Evolutionary conservation across 1,284 basidiomycete genomes (phyloP).

Genomic region (Wolfiporia cocos): DNA sequence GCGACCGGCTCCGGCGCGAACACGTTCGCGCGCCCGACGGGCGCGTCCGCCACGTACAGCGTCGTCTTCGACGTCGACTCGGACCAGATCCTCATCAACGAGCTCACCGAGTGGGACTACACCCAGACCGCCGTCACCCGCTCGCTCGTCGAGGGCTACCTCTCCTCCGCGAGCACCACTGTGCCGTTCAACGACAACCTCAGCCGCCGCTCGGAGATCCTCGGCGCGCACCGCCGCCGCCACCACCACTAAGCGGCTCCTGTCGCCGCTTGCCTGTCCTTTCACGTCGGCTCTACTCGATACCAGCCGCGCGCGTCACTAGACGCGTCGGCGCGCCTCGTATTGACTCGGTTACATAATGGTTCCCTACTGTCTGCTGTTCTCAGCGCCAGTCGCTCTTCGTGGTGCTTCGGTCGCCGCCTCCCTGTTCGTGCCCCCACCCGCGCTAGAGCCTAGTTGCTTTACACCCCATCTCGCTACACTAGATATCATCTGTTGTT

Average conservation of each 20-base stretch:
- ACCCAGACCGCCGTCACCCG: constrained; percentile 16
- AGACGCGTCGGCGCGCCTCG: neutral
- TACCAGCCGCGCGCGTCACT: too few species aligned
- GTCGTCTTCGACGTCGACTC: constrained; percentile 23
- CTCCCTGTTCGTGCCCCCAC: too few species aligned
- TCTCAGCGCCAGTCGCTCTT: constrained; percentile 1
- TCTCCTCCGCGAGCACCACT: constrained; percentile 13
- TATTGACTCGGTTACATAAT: neutral
- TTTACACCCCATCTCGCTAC: too few species aligned
- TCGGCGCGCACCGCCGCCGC: constrained; percentile 6
- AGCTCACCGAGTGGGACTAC: constrained; percentile 20
- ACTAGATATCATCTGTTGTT: too few species aligned
- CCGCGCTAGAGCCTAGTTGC: too few species aligned
- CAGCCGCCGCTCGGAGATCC: constrained; percentile 9
- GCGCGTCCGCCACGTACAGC: constrained; percentile 14
- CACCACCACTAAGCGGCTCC: constrained; percentile 5
- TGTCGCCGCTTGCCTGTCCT: neutral
- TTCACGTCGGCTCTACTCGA: neutral
- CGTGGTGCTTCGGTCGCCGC: constrained; percentile 3
- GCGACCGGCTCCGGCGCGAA: constrained; percentile 23
- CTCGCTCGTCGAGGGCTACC: constrained; percentile 20
- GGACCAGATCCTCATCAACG: constrained; percentile 21
- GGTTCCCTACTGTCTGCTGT: neutral
- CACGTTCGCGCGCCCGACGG: constrained; percentile 21
- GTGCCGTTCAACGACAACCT: constrained; percentile 16